phyloP scores from a whole-genome alignment of 2,329 filamentous ascomycete genomes.

The Pseudogymnoascus destructans region DNA sequence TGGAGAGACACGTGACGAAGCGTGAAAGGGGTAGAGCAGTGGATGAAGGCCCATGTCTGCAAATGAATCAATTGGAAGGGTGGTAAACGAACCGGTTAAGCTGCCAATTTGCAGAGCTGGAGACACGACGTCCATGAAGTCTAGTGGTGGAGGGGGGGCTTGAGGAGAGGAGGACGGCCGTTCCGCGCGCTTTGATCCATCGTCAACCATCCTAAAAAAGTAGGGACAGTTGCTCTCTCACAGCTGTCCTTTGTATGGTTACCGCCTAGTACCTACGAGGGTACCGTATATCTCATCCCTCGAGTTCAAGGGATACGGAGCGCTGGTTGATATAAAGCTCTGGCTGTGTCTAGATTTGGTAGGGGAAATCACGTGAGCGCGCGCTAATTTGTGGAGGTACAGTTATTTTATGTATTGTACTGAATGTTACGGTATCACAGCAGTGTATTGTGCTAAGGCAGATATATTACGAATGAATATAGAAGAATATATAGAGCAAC shows the following conservation, averaged over 20 bases:
- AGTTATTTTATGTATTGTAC: background rate
- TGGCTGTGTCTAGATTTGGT: background rate
- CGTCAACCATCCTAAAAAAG: background rate
- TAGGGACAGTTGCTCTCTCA: background rate
- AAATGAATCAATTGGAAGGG: background rate
- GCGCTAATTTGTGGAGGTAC: background rate
- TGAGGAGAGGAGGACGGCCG: background rate
- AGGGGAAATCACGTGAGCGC: background rate
- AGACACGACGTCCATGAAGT: constrained; percentile 33
- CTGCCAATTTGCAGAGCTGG: constrained; percentile 46
- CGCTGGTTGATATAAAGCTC: background rate
- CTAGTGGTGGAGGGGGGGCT: constrained; percentile 28
- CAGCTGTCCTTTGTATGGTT: background rate
- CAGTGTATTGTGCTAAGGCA: background rate
- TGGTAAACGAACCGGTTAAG: constrained; percentile 37
- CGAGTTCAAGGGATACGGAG: background rate
- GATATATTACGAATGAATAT: background rate
- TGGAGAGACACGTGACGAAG: constrained; percentile 11
- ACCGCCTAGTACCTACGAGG: background rate
- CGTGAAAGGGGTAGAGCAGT: background rate
- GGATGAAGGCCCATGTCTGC: background rate
- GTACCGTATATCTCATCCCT: background rate
- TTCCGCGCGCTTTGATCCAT: background rate
- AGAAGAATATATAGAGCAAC: background rate
- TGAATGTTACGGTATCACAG: background rate